Percentiles rank a stretch among this genome's conserved stretches.
These are phyloP conservation scores for Naganishia vishniacii DNA, from an alignment of 768 basidiomycete species.

Conservation along the genomic window DNA sequence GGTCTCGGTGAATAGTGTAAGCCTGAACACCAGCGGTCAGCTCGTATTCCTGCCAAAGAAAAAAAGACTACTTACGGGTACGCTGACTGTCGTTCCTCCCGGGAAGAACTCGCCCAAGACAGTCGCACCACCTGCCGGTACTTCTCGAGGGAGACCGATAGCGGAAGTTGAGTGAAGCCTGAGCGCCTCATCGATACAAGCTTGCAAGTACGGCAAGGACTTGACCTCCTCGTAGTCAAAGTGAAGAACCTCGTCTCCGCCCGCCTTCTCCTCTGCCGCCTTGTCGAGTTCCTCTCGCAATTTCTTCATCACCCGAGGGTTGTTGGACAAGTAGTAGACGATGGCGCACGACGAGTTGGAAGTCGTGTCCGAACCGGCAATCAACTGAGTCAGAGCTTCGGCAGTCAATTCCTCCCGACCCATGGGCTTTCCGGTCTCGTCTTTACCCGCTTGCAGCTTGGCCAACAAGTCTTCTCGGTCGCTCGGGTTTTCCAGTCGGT, in stretches of 20 bases:
- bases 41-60: constrained; percentile 58
- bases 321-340: constrained; percentile 70
- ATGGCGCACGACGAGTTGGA: constrained; percentile 91
- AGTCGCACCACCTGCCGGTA: constrained; percentile 54
- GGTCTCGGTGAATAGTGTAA: constrained; percentile 74
- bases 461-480: constrained; percentile 76
- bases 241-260: constrained; percentile 58
- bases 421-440: constrained; percentile 73
- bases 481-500: constrained; percentile 63
- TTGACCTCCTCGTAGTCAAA: constrained; percentile 64
- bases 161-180: constrained; percentile 78
- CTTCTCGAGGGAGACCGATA: constrained; percentile 73
- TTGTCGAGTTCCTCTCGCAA: constrained; percentile 71
- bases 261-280: constrained; percentile 54
- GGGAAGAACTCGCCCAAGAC: constrained; percentile 40
- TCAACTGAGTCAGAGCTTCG: constrained; percentile 52
- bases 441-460: constrained; percentile 71
- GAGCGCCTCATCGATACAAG: constrained; percentile 79
- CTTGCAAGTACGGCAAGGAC: constrained; percentile 69
- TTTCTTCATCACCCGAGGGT: constrained; percentile 62
- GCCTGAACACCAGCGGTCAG: constrained; percentile 58
- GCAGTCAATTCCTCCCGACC: constrained; percentile 77
- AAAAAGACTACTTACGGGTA: constrained; percentile 55
- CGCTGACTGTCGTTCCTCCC: constrained; percentile 61
- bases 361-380: constrained; percentile 67